Evolutionary conservation across 805 yeast genomes (phyloP).

Genomic region (Candida yuanshanica): DNA sequence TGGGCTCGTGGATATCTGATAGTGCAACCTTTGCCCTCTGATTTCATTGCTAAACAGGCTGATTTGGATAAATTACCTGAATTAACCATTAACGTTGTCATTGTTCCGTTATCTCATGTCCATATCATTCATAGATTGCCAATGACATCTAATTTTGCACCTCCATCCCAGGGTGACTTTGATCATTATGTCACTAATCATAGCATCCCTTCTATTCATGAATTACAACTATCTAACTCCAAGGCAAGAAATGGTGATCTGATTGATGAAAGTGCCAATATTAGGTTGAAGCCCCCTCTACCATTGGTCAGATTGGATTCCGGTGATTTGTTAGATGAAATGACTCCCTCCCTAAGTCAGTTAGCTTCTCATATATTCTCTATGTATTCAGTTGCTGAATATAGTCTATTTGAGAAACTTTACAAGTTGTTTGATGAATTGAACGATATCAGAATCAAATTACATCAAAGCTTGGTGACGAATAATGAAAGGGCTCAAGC

Average conservation of each 20-base stretch:
- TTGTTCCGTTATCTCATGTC: slow-evolving; percentile 57
- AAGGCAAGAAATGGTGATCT: slow-evolving; percentile 26
- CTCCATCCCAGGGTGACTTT: slow-evolving; percentile 25
- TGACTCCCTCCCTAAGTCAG: slow-evolving; percentile 49
- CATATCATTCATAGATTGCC: slow-evolving; percentile 38
- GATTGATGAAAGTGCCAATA: slow-evolving; percentile 17
- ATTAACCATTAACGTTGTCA: slow-evolving; percentile 43
- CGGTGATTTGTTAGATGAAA: slow-evolving; percentile 47
- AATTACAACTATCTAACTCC: slow-evolving; percentile 25
- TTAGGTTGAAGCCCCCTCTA: slow-evolving; percentile 43
- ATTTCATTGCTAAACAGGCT: slow-evolving; percentile 53
- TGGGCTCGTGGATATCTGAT: slow-evolving; percentile 82
- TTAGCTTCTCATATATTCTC: slow-evolving; percentile 62
- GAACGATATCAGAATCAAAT: slow-evolving; percentile 51
- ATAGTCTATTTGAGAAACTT: slow-evolving; percentile 53
- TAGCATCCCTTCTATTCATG: slow-evolving; percentile 31
- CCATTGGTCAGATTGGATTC: slow-evolving; percentile 44
- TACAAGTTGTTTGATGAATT: slow-evolving; percentile 47
- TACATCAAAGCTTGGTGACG: slow-evolving; percentile 47
- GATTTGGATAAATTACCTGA: slow-evolving; percentile 61
- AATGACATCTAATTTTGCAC: slow-evolving; percentile 29
- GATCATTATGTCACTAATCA: slow-evolving; percentile 13
- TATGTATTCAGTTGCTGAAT: slow-evolving; percentile 66
- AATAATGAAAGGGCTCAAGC: slow-evolving; percentile 44
- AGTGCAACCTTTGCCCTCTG: slow-evolving; percentile 64